Conservation (phyloP, 1,139 yeast genomes). For the Yamadazyma buinensis region DNA sequence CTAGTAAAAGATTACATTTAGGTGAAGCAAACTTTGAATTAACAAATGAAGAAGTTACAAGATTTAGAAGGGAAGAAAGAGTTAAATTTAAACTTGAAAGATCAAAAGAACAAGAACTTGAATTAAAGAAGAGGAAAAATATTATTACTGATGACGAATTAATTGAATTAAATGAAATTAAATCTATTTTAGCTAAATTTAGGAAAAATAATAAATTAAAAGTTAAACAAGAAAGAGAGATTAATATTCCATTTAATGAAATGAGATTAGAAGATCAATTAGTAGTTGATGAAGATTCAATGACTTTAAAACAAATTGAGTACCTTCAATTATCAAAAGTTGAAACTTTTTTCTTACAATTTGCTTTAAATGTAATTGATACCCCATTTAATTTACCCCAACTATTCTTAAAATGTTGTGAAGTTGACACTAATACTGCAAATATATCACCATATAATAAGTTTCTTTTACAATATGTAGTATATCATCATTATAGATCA, state of each 20-base stretch:
- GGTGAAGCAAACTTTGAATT: constrained; percentile 30
- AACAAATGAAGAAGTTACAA: constrained; percentile 75
- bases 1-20: constrained; percentile 44
- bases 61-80: constrained; percentile 68
- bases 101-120: constrained; percentile 33
- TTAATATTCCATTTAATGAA: constrained; percentile 11
- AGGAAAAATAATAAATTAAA: constrained; percentile 15
- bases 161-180: constrained; percentile 24
- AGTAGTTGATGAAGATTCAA: constrained; percentile 32
- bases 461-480: constrained; percentile 59
- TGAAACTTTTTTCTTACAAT: constrained; percentile 67
- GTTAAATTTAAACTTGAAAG: constrained; percentile 63
- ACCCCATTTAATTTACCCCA: constrained; percentile 10
- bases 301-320: constrained; percentile 44
- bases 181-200: constrained; percentile 20
- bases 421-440: constrained; percentile 3
- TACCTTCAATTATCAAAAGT: constrained; percentile 68
- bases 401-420: constrained; percentile 2
- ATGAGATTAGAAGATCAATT: constrained; percentile 33
- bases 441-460: constrained; percentile 23
- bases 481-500: constrained; percentile 82
- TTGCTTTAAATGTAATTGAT: constrained; percentile 44
- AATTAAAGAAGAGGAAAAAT: constrained; percentile 25
- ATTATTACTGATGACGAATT: constrained; percentile 23
- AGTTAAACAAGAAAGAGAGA: constrained; percentile 12